Percentiles rank a stretch among this genome's conserved stretches.
phyloP scores from a whole-genome alignment of 2,329 filamentous ascomycete genomes.

The Colletotrichum nymphaeae region DNA sequence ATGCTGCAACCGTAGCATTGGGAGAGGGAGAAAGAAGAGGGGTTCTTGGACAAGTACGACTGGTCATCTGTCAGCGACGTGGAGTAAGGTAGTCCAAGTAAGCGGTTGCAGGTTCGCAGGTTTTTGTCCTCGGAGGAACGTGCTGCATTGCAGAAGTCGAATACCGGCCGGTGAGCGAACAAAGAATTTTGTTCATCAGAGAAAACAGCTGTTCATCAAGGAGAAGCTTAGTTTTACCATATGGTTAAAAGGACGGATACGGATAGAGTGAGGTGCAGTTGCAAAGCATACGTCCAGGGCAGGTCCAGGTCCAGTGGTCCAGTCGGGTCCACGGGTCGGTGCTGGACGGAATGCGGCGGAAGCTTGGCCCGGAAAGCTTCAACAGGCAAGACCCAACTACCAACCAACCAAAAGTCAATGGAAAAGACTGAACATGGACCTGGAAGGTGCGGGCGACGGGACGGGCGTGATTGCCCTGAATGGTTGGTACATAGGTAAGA shows the following conservation, averaged over 20 bases:
- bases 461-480: neutral
- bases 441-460: neutral
- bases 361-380: constrained; percentile 28
- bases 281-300: neutral
- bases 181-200: neutral
- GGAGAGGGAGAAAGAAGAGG: neutral
- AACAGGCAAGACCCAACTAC: neutral
- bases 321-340: neutral
- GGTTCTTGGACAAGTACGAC: neutral
- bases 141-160: constrained; percentile 21
- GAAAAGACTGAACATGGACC: neutral
- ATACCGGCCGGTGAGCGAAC: constrained; percentile 17
- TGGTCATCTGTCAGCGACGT: neutral
- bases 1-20: neutral
- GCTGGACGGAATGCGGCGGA: neutral
- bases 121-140: neutral
- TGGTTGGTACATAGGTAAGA: too few species aligned
- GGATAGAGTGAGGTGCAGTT: neutral
- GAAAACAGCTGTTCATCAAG: neutral
- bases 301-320: neutral
- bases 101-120: neutral
- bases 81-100: neutral
- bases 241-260: neutral
- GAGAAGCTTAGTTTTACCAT: neutral
- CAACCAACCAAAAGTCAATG: neutral